Evolutionary conservation across 1,284 basidiomycete species (phyloP), one percentile per base, ranked within the genome.

Genomic region (Tilletia walkeri): DNA sequence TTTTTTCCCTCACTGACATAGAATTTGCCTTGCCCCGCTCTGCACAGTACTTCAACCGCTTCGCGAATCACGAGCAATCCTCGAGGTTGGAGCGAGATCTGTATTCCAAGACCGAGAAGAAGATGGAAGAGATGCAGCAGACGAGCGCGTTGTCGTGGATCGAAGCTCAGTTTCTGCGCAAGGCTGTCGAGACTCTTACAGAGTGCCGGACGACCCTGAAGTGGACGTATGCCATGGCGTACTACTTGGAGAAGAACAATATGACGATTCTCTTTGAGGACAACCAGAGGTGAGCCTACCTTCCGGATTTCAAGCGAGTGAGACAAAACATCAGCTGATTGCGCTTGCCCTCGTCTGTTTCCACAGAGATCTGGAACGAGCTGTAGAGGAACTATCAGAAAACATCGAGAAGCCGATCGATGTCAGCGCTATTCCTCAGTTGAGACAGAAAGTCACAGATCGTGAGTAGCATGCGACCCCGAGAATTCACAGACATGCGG

Each of bases 191-290:
- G 80, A 90, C 91, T 90, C 75, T 85, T 54, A 79, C 78, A 75
- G 91, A 91, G 83, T 97, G 95, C 82, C 90, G 95, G 47, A 93
- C 90, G 87, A 97, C 95, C 56, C 89, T 99, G 74, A 98, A 98
- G 85, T 99, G 96, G 95, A 98, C 95, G 18, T 99, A 99, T 82
- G 92, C 93, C n/a, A 97, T 99, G 95, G 95, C 95, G 14, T 99
- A 94, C 86, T 99, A 97, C 83, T 84, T 90, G 20, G 85, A 89
- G 70, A 90, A 89, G 81, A 90, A 93, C 76, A 98, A 97, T 84
- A 88, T 92, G 88, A 98, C 97, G 83, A 92, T 94, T 82, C 86
- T 99, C 63, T 99, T 95, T 78, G 95, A 98, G 85, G 95, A 97
- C 85, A 98, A 98, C 82, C 95, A 99, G 85, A 88, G 92, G 90